Evolutionary conservation across 345 rosid species (phyloP), one percentile per base, ranked within the genome.

Genomic region (Syzygium aromaticum): DNA sequence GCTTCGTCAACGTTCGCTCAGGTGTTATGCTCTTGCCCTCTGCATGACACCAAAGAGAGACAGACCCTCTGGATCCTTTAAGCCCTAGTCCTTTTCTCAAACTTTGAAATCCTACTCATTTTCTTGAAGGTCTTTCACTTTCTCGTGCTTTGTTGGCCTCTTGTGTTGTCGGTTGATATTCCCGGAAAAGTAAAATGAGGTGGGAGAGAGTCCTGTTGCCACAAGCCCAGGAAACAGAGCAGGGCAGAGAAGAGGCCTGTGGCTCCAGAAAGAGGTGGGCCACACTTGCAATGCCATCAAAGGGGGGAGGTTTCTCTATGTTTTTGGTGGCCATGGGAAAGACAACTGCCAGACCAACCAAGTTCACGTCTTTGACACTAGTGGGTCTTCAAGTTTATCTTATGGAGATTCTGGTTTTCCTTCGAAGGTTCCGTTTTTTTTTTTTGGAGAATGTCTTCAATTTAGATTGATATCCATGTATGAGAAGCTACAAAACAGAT

Each of bases 261-360:
- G 96, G 97, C 88, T 98, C 98, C 84, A 96, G 96, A 51, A 95
- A 95, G 90, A 93, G 97, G 94, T 96, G 99, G 98, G 98, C 99
- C 52, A 57, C n/a, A 57, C 99, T 82, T 95, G 97, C 88, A 98
- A 98, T 96, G 92, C 98, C 90, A 90, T 95, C 85, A 94, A 92
- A 91, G 96, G 98, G 52, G 99, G 98, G 80, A 94, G 94, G 90
- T 93, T 95, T 91, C 94, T 98, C 85, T 98, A 95, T 84, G 94
- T 98, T 38, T 96, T 95, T 82, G 99, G 99, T 89, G 98, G 98
- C 61, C 95, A 95, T 90, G 98, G 97, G 87, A 91, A 90, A 90
- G 97, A 96, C 89, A 53, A 53, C 7, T 53, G 56, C 23, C 56
- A 53, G 56, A 53, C 56, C 54, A 52, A 52, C 54, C 54, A 52